Evolutionary conservation across 768 basidiomycete genomes (phyloP).

Genomic region (Boletus bicolor): DNA sequence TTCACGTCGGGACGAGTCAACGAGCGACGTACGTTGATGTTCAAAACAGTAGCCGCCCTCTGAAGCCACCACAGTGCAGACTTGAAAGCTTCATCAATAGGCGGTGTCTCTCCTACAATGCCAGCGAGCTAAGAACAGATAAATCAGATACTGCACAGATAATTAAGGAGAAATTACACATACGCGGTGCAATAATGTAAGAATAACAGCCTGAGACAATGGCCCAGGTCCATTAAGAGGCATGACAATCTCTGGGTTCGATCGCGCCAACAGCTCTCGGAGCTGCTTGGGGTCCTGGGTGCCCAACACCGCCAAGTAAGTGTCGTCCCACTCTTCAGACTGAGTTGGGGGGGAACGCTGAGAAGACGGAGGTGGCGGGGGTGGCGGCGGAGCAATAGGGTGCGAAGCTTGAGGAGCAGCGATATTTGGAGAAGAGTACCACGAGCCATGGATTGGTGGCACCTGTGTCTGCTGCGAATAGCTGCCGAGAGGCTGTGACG

Average conservation of each 20-base stretch:
- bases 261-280: conserved; percentile 67
- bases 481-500: conserved; percentile 31
- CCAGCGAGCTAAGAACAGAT: conserved; percentile 56
- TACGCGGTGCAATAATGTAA: conserved; percentile 82
- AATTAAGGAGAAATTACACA: conserved; percentile 28
- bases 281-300: conserved; percentile 73
- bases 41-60: conserved; percentile 65
- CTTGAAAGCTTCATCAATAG: conserved; percentile 79
- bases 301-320: conserved; percentile 72
- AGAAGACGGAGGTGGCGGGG: conserved; percentile 38
- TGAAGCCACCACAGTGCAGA: conserved; percentile 85
- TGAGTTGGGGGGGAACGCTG: conserved; percentile 52
- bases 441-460: conserved; percentile 35
- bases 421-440: conserved; percentile 59
- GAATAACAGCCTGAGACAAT: conserved; percentile 78
- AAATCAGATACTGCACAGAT: not conserved
- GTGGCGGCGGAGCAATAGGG: conserved; percentile 66
- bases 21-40: conserved; percentile 55
- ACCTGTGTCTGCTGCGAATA: conserved; percentile 34
- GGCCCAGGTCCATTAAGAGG: conserved; percentile 66
- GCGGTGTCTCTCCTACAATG: conserved; percentile 70
- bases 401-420: conserved; percentile 83
- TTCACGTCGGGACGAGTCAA: not conserved
- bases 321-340: conserved; percentile 80
- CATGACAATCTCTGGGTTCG: conserved; percentile 78